Evolutionary conservation across 2,329 filamentous ascomycete genomes (phyloP).

Genomic region (Pestalotiopsis sp.): DNA sequence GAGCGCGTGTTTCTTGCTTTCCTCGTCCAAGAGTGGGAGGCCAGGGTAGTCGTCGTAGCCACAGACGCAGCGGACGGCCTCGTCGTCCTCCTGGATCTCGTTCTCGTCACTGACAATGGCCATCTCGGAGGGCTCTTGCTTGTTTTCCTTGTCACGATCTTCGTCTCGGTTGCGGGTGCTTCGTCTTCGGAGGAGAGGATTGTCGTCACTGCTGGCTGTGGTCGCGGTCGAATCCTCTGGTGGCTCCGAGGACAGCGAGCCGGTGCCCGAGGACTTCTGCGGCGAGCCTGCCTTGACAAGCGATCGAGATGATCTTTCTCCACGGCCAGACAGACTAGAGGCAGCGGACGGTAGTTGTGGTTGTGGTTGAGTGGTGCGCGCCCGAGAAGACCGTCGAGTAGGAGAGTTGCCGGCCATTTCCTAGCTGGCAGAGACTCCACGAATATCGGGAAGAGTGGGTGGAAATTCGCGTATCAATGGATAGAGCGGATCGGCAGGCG

Average conservation of each 20-base stretch:
- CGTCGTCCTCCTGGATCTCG: conserved; percentile 83
- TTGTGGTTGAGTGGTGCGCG: conserved; percentile 76
- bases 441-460: not conserved
- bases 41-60: conserved; percentile 94
- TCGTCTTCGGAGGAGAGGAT: conserved; percentile 72
- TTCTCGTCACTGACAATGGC: conserved; percentile 62
- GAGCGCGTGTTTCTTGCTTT: conserved; percentile 47
- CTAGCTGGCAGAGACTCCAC: conserved; percentile 24
- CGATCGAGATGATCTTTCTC: conserved; percentile 73
- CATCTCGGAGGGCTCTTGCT: conserved; percentile 51
- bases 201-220: conserved; percentile 52
- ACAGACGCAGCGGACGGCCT: conserved; percentile 94
- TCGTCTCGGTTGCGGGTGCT: conserved; percentile 76
- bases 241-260: conserved; percentile 71
- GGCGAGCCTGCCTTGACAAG: conserved; percentile 74
- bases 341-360: conserved; percentile 79
- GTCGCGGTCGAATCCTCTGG: conserved; percentile 60
- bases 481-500: not conserved
- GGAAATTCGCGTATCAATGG: not conserved
- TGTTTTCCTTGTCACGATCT: conserved; percentile 50
- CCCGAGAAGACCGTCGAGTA: conserved; percentile 89
- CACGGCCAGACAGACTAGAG: conserved; percentile 75
- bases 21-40: conserved; percentile 65
- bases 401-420: conserved; percentile 55
- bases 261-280: conserved; percentile 74